A percentile compares a stretch with the other conserved stretches of the same genome.
These are phyloP conservation scores for Yamadazyma pseudoaaseri DNA, from an alignment of 1,139 yeast genomes.

Conservation along the genomic window DNA sequence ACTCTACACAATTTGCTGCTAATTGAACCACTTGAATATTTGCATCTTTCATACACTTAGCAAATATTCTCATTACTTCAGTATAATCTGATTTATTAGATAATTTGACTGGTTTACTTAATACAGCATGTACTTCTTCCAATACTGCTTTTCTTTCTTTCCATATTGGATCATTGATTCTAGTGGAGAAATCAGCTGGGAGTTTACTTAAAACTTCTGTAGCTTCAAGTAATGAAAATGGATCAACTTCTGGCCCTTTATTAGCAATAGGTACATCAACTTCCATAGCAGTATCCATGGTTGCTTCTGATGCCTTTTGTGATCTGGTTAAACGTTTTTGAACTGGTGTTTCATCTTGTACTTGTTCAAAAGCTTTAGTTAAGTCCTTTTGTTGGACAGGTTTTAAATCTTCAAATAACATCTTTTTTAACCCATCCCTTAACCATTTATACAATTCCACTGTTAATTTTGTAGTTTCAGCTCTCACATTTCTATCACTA, in stretches of 20 bases:
- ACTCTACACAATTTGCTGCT: conserved; percentile 69
- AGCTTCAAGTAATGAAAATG: conserved; percentile 41
- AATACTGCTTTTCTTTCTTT: conserved; percentile 87
- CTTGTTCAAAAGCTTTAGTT: conserved; percentile 63
- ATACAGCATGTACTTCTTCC: conserved; percentile 58
- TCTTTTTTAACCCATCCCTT: conserved; percentile 60
- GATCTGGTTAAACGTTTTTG: conserved; percentile 58
- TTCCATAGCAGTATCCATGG: conserved; percentile 7
- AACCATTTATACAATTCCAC: conserved; percentile 76
- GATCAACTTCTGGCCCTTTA: conserved; percentile 29
- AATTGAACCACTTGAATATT: conserved; percentile 83
- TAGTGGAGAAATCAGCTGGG: conserved; percentile 58
- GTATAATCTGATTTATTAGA: conserved; percentile 52
- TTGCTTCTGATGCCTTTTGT: conserved; percentile 34
- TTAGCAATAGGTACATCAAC: conserved; percentile 22
- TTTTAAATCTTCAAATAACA: conserved; percentile 70
- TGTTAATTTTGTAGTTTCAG: conserved; percentile 69
- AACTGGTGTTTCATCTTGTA: conserved; percentile 41
- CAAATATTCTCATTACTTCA: conserved; percentile 56
- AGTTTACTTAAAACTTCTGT: conserved; percentile 62
- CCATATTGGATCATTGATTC: conserved; percentile 73
- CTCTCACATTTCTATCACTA: conserved; percentile 84
- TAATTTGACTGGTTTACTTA: conserved; percentile 50
- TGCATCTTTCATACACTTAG: conserved; percentile 84
- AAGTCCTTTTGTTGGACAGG: conserved; percentile 93